Percentiles rank a stretch among this genome's conserved stretches.
Evolutionary conservation across 2,329 filamentous ascomycete species (phyloP).

Genomic region (Pseudogymnoascus sp.): DNA sequence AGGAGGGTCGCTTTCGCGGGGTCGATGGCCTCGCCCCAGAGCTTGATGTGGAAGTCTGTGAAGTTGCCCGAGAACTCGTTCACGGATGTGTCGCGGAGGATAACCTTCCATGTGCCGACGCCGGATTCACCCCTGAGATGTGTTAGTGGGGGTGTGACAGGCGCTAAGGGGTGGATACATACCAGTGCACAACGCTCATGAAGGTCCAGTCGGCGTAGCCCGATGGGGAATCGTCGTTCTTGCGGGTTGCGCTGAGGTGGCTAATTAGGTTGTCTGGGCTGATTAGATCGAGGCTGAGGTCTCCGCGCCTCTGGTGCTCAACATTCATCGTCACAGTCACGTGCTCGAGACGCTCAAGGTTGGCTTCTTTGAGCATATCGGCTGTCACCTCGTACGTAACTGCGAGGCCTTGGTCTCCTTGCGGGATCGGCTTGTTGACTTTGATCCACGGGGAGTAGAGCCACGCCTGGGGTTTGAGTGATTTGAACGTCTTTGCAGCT

Average conservation of each 20-base stretch:
- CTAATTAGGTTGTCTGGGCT: conserved; percentile 78
- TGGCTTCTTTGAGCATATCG: conserved; percentile 73
- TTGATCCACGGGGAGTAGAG: conserved; percentile 89
- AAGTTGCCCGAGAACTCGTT: conserved; percentile 76
- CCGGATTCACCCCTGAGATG: conserved; percentile 71
- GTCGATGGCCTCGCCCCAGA: conserved; percentile 88
- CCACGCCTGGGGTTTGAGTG: conserved; percentile 94
- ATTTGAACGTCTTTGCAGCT: conserved; percentile 73
- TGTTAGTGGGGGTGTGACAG: conserved; percentile 28
- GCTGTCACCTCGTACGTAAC: conserved; percentile 76
- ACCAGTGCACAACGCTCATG: conserved; percentile 97
- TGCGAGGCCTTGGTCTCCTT: conserved; percentile 72
- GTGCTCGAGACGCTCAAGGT: conserved; percentile 82
- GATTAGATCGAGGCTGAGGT: conserved; percentile 84
- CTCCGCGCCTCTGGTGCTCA: conserved; percentile 76
- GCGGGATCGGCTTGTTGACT: conserved; percentile 76
- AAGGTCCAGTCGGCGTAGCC: conserved; percentile 97
- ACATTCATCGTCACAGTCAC: conserved; percentile 98
- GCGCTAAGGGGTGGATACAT: conserved; percentile 31
- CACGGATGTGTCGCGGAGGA: conserved; percentile 75
- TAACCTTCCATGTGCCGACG: conserved; percentile 81
- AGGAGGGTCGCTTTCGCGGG: conserved; percentile 63
- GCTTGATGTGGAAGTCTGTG: conserved; percentile 84
- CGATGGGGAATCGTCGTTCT: conserved; percentile 53
- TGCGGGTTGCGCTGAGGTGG: conserved; percentile 71